Evolutionary conservation across 257 asterid species (phyloP), one percentile per base, ranked within the genome.

Genomic region (Solanum ossicruentum): DNA sequence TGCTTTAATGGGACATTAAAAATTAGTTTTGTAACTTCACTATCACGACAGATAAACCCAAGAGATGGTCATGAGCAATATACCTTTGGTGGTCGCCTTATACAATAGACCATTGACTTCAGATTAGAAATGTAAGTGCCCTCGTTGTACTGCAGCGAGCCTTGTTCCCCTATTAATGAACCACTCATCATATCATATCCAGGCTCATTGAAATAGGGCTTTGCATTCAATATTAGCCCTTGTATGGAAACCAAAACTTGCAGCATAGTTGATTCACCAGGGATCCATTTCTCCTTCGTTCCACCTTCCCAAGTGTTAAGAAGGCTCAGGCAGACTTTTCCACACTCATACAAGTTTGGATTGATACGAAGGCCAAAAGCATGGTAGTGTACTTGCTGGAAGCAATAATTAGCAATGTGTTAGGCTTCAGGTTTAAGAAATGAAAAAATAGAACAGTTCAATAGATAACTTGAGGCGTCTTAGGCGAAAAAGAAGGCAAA

Each of bases 141-240:
- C 63, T 86, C 91, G n/a, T 78, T 88, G 61, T 86, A 88, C 7
- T 28, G 60, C 58, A 82, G 10, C 3, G 91, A 88, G 78, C 21
- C 63, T 32, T 71, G 21, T 57, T 86, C 87, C 21, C 86, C 88
- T 8, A 3, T 2, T 2, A 10, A 10, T 12, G 85, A 81, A 12
- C 82, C 85, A 28, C 75, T 54, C 61, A 23, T 8, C 16, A 7
- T 12, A 52, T 45, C 89, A 84, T 65, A 86, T 86, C 85, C 89
- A 85, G 91, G 91, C 86, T 86, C 91, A 45, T 88, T 89, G 80
- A 87, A 89, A 66, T 70, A 89, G 54, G 89, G 91, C 43, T 87
- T 80, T 36, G 87, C 88, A 56, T 89, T 89, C 83, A 89, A 85
- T 71, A 89, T 80, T 36, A 89, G 57, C 54, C 86, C 91, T 80